Conservation (phyloP, 495 filamentous ascomycete genomes). For the Neurospora tetrasperma region DNA sequence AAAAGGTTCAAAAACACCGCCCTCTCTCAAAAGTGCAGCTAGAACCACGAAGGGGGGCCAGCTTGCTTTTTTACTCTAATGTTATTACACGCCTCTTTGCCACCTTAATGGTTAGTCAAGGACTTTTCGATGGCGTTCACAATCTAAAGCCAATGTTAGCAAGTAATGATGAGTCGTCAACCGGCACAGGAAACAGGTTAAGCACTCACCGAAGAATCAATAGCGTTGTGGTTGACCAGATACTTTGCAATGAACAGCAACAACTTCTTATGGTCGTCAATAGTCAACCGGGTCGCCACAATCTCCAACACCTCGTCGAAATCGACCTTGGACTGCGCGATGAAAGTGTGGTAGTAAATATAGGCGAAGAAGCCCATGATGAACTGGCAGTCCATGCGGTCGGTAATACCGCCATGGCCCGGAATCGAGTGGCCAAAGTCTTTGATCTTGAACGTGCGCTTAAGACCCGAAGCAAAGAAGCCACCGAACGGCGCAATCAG, state of each 20-base stretch:
- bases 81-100: not conserved
- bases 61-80: not conserved
- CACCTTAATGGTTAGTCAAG: not conserved
- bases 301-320: constrained; percentile 81
- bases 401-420: constrained; percentile 96
- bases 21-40: not conserved
- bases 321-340: constrained; percentile 71
- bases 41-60: not conserved
- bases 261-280: constrained; percentile 83
- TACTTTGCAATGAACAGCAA: constrained; percentile 75
- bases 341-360: constrained; percentile 98
- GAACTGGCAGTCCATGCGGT: constrained; percentile 99
- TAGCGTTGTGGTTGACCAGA: constrained; percentile 66
- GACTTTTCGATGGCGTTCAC: constrained; percentile 6
- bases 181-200: not conserved
- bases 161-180: not conserved
- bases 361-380: constrained; percentile 99
- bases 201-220: constrained; percentile 10
- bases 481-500: constrained; percentile 97
- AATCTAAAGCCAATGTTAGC: not conserved
- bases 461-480: constrained; percentile 96
- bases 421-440: constrained; percentile 98
- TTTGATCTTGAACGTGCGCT: constrained; percentile 99
- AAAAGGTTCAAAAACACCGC: not conserved
- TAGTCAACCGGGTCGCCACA: constrained; percentile 70